Conservation (phyloP, 129 eudicot genomes). For the Chrysanthemum makinoi region DNA sequence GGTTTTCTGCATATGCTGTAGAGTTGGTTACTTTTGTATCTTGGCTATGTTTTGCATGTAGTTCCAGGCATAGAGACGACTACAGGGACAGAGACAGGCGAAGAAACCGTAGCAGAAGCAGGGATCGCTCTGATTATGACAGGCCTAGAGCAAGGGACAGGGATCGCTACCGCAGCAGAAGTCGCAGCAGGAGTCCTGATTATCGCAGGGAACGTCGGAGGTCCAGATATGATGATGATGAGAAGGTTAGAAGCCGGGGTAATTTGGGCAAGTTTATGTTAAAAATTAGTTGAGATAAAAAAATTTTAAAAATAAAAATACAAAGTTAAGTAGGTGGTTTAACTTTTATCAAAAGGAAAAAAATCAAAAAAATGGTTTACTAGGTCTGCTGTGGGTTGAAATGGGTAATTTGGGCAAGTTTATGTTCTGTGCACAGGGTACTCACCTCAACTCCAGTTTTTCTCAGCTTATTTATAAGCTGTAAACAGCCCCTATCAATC, state of each 20-base stretch:
- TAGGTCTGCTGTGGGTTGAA: no score
- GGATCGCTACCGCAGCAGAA: constrained; percentile 67
- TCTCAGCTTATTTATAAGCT: no score
- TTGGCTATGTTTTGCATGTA: constrained; percentile 4
- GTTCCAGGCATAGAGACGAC: constrained; percentile 65
- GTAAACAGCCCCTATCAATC: no score
- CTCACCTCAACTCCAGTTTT: no score
- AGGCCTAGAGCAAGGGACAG: constrained; percentile 61
- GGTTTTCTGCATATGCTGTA: constrained; percentile 18
- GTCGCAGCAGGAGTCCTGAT: constrained; percentile 81
- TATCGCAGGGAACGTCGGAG: constrained; percentile 77
- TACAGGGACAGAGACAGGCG: constrained; percentile 67
- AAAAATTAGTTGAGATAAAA: no score
- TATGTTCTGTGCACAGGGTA: no score
- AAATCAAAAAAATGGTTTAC: no score
- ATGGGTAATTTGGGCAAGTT: no score
- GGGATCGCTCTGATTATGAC: constrained; percentile 68
- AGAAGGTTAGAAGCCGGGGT: constrained; percentile 70
- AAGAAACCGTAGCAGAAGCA: constrained; percentile 90
- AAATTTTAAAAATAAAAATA: no score
- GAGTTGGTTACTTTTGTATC: neutral
- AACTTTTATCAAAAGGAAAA: no score
- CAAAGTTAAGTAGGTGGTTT: no score
- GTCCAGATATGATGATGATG: constrained; percentile 74
- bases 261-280: no score